These are phyloP conservation scores for Endogone sp. DNA, from an alignment of 192 early-diverging fungal species.

Conservation along the genomic window DNA sequence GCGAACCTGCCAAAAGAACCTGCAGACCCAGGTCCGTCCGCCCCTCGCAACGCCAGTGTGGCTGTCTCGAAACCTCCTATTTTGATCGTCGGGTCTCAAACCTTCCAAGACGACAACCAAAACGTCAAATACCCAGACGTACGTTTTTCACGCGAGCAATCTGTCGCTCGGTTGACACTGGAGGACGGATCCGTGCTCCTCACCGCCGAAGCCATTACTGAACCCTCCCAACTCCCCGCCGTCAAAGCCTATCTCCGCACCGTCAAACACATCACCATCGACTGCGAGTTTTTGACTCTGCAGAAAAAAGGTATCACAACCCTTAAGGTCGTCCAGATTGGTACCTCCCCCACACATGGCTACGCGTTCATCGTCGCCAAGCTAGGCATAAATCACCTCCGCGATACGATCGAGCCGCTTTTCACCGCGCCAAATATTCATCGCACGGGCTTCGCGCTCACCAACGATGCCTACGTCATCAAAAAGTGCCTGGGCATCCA, in stretches of 20 bases:
- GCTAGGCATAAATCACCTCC: neutral
- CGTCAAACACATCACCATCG: conserved; percentile 7
- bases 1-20: neutral
- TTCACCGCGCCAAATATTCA: conserved; percentile 1
- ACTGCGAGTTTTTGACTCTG: conserved; percentile 26
- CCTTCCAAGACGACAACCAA: no score
- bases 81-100: no score
- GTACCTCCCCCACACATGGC: conserved; percentile 10
- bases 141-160: neutral
- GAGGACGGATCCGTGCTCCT: neutral
- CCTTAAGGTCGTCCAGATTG: conserved; percentile 28
- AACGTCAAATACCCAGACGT: neutral
- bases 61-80: no score
- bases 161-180: conserved; percentile 3
- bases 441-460: conserved; percentile 23
- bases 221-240: conserved; percentile 5
- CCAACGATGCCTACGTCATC: conserved; percentile 22
- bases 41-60: no score
- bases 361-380: conserved; percentile 20
- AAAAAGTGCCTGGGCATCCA: conserved; percentile 7
- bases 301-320: conserved; percentile 11
- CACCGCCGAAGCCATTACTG: conserved; percentile 10
- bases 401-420: neutral
- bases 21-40: neutral
- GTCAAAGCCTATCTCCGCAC: conserved; percentile 5